A percentile compares a stretch with the other conserved stretches of the same genome.
These are phyloP conservation scores for Penicillium canariense DNA, from an alignment of 495 filamentous ascomycete genomes.

Conservation along the genomic window DNA sequence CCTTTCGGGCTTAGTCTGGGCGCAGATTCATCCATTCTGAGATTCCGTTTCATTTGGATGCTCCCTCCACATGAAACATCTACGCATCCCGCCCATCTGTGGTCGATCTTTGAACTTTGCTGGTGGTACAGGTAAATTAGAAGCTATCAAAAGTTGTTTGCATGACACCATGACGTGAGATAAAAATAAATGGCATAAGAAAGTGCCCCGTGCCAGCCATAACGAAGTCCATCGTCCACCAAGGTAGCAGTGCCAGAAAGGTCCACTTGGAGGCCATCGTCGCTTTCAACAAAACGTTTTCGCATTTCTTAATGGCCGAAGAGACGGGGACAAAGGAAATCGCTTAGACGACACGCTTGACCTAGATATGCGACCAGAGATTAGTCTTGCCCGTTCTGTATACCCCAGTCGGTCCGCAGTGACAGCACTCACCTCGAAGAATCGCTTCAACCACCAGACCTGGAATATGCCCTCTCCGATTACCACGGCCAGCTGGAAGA, in stretches of 20 bases:
- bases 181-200: conserved; percentile 12
- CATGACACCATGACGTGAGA: conserved; percentile 25
- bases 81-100: background rate
- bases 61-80: background rate
- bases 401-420: background rate
- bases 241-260: conserved; percentile 3
- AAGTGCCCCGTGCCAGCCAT: background rate
- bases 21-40: background rate
- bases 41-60: background rate
- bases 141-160: conserved; percentile 20
- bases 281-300: conserved; percentile 7
- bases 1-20: background rate
- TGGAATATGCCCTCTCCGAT: conserved; percentile 94
- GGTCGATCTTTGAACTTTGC: background rate
- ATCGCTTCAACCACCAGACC: conserved; percentile 98
- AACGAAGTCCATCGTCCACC: background rate
- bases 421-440: conserved; percentile 77
- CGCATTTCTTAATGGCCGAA: conserved; percentile 11
- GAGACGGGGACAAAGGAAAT: conserved; percentile 5
- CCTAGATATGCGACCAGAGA: conserved; percentile 18
- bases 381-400: conserved; percentile 6
- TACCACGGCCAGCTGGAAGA: conserved; percentile 90
- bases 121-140: conserved; percentile 29
- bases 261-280: conserved; percentile 3
- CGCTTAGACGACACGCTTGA: conserved; percentile 45